Base-by-base conservation (phyloP, 768 basidiomycete genomes). In the Boletus rubescentipes region DNA sequence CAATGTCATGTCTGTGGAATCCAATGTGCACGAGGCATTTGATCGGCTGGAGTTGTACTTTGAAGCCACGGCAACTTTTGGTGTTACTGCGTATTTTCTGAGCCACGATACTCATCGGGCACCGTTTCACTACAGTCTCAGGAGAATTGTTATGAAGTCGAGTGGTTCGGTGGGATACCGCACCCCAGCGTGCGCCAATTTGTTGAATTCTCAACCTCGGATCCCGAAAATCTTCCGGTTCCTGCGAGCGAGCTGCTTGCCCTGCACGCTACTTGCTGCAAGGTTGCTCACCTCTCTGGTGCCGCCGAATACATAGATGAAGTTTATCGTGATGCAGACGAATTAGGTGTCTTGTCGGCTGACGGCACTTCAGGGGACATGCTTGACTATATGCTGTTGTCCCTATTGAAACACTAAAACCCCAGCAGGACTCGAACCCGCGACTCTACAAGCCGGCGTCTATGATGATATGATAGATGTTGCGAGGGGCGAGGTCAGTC, bases 261-360 rank as follows among this genome's bases (percentile, higher is more conserved):
- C 16, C n/a, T 65, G 26, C 63, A 67, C 45, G 60, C 65, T 9
- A 55, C 58, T 38, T 67, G 63, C 49, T 57, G 49, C 35, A 60
- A 66, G 49, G 65, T 67, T 29, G 61, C 63, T n/a, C 58, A 67
- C 39, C 38, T 68, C 6, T 65, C 67, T 10, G 66, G 61, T 37
- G 57, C 65, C 0, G 45, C 43, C 16, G 51, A 66, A 20, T 49
- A 60, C 32, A 63, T 63, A 4, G 64, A 65, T 14, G 10, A 39
- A n/a, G 15, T 57, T 20, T 40, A 41, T 39, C 30, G 34, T 4
- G 58, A 59, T 40, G 58, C 44, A 36, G 48, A 59, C 7, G 8
- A 51, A 11, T 5, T 39, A 3, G 41, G 23, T 15, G 42, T 44
- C 35, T 39, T 57, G 55, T 30, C 51, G 11, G 11, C 32, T 39